Percentiles rank a stretch among this genome's conserved stretches.
phyloP scores from a whole-genome alignment of 1,139 yeast genomes.

The Hansenula sp. region DNA sequence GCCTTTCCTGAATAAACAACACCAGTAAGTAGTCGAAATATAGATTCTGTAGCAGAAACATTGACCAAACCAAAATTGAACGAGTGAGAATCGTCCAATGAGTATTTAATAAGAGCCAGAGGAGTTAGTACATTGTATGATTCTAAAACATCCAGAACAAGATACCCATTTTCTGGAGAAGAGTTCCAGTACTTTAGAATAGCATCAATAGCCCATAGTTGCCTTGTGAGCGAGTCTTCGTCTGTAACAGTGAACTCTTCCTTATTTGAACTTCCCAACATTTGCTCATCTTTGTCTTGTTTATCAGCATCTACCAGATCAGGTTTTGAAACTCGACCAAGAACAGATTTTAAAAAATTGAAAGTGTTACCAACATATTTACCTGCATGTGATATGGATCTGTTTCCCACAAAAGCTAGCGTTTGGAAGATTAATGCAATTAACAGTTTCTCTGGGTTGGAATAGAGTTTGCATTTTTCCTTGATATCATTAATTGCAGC shows the following conservation, averaged over 20 bases:
- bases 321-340: too few relatives aligned
- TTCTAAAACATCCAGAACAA: conserved; percentile 62
- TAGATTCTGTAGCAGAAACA: conserved; percentile 31
- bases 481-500: conserved; percentile 30
- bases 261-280: neutral
- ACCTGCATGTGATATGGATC: conserved; percentile 85
- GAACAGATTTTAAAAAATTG: conserved; percentile 44
- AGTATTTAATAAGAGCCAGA: conserved; percentile 37
- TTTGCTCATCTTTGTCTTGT: conserved; percentile 6
- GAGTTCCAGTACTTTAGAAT: conserved; percentile 74
- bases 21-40: conserved; percentile 30
- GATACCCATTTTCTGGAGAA: conserved; percentile 76
- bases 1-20: conserved; percentile 13
- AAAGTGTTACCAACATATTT: conserved; percentile 59
- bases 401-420: conserved; percentile 77
- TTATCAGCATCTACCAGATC: conserved; percentile 9
- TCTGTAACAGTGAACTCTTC: conserved; percentile 12
- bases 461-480: conserved; percentile 23
- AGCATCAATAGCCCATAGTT: conserved; percentile 52
- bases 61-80: conserved; percentile 29
- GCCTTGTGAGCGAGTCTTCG: conserved; percentile 26
- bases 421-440: conserved; percentile 65
- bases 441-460: conserved; percentile 40
- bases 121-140: conserved; percentile 45
- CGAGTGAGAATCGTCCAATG: conserved; percentile 29